A percentile compares a stretch with the other conserved stretches of the same genome.
Evolutionary conservation across 2,329 filamentous ascomycete genomes (phyloP).

Genomic region (Madurella fahalii): DNA sequence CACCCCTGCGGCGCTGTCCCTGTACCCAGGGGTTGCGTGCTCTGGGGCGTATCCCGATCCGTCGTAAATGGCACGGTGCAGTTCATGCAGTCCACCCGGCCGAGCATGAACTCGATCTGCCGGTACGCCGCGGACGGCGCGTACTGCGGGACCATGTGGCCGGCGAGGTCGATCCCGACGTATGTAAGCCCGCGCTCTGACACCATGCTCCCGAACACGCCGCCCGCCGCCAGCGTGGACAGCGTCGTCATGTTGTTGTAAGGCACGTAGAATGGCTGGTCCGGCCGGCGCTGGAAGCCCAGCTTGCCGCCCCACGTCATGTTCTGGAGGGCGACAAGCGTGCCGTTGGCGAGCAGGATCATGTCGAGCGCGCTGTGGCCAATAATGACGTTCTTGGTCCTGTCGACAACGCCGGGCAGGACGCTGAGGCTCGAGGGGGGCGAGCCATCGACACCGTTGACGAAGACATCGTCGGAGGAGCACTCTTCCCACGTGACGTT

Average conservation of each 20-base stretch:
- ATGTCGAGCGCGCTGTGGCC: constrained; percentile 68
- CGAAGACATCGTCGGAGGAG: constrained; percentile 33
- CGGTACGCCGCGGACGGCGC: constrained; percentile 64
- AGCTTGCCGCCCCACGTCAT: constrained; percentile 73
- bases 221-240: constrained; percentile 39
- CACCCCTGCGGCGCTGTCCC: constrained; percentile 32
- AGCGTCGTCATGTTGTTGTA: constrained; percentile 47
- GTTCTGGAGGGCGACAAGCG: constrained; percentile 70
- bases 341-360: constrained; percentile 64
- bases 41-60: constrained; percentile 26
- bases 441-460: constrained; percentile 45
- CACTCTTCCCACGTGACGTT: constrained; percentile 45
- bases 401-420: constrained; percentile 68
- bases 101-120: constrained; percentile 71
- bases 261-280: constrained; percentile 64
- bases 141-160: constrained; percentile 68
- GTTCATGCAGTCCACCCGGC: constrained; percentile 57
- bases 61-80: constrained; percentile 38
- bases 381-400: constrained; percentile 68
- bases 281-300: constrained; percentile 62
- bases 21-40: constrained; percentile 23
- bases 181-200: constrained; percentile 75
- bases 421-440: constrained; percentile 52
- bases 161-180: constrained; percentile 58
- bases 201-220: constrained; percentile 65